Evolutionary conservation across 495 filamentous ascomycete species (phyloP), one percentile per base, ranked within the genome.

Genomic region (Penicillium coprophilum): DNA sequence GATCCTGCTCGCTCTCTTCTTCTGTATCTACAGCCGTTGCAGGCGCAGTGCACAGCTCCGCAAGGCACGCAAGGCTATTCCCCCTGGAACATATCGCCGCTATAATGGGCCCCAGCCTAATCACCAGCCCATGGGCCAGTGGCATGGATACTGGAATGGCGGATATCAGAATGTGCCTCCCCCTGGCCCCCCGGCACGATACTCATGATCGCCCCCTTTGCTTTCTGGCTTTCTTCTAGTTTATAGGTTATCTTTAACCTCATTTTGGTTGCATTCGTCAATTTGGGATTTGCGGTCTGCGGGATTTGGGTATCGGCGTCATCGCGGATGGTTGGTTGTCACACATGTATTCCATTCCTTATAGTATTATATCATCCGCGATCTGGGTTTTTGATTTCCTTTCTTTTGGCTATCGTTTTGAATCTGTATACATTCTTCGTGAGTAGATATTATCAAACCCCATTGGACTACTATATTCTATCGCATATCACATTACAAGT

Each of bases 1-100:
- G 4, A 61, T 95, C 4, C 57, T 91, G 5, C 65, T 93, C 19
- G 74, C 77, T 5, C 65, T 92, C 24, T 51, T 84, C 23, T 77
- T 74, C 55, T 91, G 88, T 65, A 77, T 82, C 57, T 71, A 78
- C 46, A 79, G 73, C 46, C 77, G 80, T 23, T 87, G 82, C 60
- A 43, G 28, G 28, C 48, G 55, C 39, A 50, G 36, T 10, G 38
- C 50, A 23, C 73, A 78, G 4, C 47, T 67, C 19, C 68, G 67
- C 21, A 65, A 63, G 38, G 53, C 63, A 31, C 52, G 58, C 46
- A 72, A 71, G 48, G 58, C 64, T 12, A 44, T 59, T 3, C 65
- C 68, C 24, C 67, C 68, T 57, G 36, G 66, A 7, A 54, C 52
- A 12, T 54, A 54, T 36, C 40, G 71, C n/a, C 57, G 57, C 13